Conservation (phyloP, 1,284 basidiomycete genomes). For the Coriolopsis trogii region DNA sequence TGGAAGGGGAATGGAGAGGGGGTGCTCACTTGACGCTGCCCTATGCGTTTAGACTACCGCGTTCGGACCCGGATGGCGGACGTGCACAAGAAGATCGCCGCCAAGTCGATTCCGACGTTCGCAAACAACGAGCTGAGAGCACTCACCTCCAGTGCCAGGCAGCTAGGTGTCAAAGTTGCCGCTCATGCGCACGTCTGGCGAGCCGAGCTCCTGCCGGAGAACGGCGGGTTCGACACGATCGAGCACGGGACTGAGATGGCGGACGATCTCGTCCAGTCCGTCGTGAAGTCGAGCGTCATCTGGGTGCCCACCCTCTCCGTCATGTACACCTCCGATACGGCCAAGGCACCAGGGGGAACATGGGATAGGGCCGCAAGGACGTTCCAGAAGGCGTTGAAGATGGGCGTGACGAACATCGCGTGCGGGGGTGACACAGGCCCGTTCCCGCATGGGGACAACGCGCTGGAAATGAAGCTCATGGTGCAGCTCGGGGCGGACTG, state of each 20-base stretch:
- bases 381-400: constrained; percentile 49
- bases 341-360: constrained; percentile 22
- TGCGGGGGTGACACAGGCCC: constrained; percentile 68
- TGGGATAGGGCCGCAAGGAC: constrained; percentile 45
- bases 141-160: constrained; percentile 56
- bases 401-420: constrained; percentile 50
- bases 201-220: constrained; percentile 41
- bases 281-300: constrained; percentile 29
- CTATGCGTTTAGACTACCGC: constrained; percentile 48
- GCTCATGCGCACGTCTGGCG: constrained; percentile 52
- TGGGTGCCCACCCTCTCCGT: constrained; percentile 68
- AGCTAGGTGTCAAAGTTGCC: constrained; percentile 59
- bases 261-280: constrained; percentile 25
- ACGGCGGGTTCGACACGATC: constrained; percentile 47
- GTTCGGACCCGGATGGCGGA: constrained; percentile 46
- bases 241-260: constrained; percentile 49
- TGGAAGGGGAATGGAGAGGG: too few relatives aligned
- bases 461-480: constrained; percentile 66
- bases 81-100: constrained; percentile 40
- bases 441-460: constrained; percentile 64
- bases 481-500: constrained; percentile 55
- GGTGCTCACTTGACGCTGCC: constrained; percentile 1
- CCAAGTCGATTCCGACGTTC: constrained; percentile 47
- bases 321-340: constrained; percentile 40
- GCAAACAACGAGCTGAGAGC: constrained; percentile 48